Evolutionary conservation across 306 rosid genomes (phyloP), one percentile per base, ranked within the genome.

Genomic region (Trichosanthes truncata): DNA sequence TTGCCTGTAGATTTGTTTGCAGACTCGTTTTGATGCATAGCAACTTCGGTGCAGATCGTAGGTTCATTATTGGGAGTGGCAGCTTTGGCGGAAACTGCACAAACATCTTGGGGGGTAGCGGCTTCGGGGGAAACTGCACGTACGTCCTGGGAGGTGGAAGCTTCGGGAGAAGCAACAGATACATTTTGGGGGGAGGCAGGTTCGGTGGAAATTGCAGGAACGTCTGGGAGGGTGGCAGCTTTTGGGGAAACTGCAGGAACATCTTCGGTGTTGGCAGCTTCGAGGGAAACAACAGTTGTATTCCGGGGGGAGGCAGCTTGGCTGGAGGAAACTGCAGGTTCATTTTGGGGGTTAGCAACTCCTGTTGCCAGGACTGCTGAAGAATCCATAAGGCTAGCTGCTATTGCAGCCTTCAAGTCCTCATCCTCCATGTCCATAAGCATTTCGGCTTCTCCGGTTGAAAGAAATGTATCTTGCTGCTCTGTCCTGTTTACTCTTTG

Each of bases 331-430:
- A 29, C 49, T 38, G 49, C 74, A 66, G 74, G 74, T 59, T 60
- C 80, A 25, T n/a, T 61, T 41, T 41, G 55, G 11, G 86, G 11
- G 41, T 80, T 55, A 14, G 45, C 21, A 46, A n/a, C 65, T 25
- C 55, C 80, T 14, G 73, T 21, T 35, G 81, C 48, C 68, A 38
- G 80, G 78, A 76, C 81, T 38, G 94, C 86, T 73, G 88, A 56
- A 14, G 93, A 83, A 80, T 96, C 98, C 84, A 87, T 78, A 79
- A 90, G 87, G 84, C 99, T 91, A 60, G 97, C 96, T 45, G 94
- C 97, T 84, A 93, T 91, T n/a, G 97, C 97, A 15, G 97, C 96
- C 87, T 86, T 95, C 83, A 95, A 87, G 83, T 93, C 97, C 76
- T 88, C 94, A 57, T 93, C 98, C 85, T 96, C 99, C 87, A 88